These are phyloP conservation scores for Oenanthe javanica DNA, from an alignment of 140 eudicot species.

Conservation along the genomic window DNA sequence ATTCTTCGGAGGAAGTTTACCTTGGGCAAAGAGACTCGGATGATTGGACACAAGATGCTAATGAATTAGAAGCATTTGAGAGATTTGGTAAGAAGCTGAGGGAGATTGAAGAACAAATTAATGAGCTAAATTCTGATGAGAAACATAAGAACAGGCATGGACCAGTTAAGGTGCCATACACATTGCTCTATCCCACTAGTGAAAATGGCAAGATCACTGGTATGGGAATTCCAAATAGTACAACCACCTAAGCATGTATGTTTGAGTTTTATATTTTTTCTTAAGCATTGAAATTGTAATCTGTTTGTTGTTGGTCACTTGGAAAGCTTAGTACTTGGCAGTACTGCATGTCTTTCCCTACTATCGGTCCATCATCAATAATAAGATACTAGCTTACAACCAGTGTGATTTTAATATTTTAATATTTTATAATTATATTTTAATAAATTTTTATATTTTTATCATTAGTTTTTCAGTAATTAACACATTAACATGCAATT, in stretches of 20 bases:
- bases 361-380: neutral
- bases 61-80: neutral
- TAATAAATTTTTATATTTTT: too few species aligned
- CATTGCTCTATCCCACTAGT: slow-evolving; percentile 5
- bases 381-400: too few species aligned
- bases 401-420: too few species aligned
- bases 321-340: neutral
- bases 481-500: too few species aligned
- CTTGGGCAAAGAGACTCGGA: neutral
- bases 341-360: too few species aligned
- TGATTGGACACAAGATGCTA: neutral
- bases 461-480: too few species aligned
- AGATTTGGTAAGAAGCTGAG: neutral
- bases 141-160: neutral
- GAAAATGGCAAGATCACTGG: slow-evolving; percentile 2
- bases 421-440: too few species aligned
- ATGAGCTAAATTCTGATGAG: neutral
- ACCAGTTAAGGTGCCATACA: slow-evolving; percentile 11
- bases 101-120: neutral
- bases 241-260: neutral
- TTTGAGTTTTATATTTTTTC: neutral
- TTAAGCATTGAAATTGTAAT: slow-evolving; percentile 1
- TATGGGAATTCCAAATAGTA: slow-evolving; percentile 7
- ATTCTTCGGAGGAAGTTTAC: slow-evolving; percentile 22
- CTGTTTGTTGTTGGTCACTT: neutral